Evolutionary conservation across 2,329 filamentous ascomycete species (phyloP), one percentile per base, ranked within the genome.

Genomic region (Metarhizium humberi): DNA sequence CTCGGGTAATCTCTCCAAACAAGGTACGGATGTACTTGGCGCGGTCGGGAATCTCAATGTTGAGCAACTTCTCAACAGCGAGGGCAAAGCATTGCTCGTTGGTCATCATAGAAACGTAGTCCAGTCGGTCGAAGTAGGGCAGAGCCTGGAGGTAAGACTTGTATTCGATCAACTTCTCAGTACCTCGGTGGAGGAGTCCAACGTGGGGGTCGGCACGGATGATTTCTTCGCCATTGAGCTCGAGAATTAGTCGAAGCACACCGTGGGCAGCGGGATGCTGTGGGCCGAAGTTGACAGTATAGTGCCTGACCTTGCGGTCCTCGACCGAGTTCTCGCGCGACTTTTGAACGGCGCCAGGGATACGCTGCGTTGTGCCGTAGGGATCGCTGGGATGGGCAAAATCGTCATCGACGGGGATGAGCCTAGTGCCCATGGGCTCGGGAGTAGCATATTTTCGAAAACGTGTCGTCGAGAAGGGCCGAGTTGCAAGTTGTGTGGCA

Each of bases 91-190:
- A 96, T 76, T 99, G 94, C 80, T 99, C 94, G 75, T 99, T 99
- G 67, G 94, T 99, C 94, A 99, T 99, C 95, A 99, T 99, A 67
- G 91, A 96, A 64, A 96, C 92, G 74, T 99, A 99, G 75, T 99
- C 94, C 72, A 99, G 81, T 65, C 94, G 90, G 76, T 99, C 94
- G 71, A 99, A 99, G 79, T 99, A 99, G 55, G 94, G 94, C 69
- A 99, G 79, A 56, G 94, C 94, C 79, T 99, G 94, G 68, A 97
- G 82, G 71, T 99, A 99, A 65, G 92, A 96, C 82, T 96, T 96
- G 83, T 99, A 99, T 80, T 99, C 94, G 75, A 97, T 97, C 76
- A 99, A 84, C 82, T 99, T 99, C 81, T 99, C 94, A 60, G 94
- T 99, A 64, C 94, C 94, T 66, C 94, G 86, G 75, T 99, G 94